These are phyloP conservation scores for Cutaneotrichosporon sp. DNA, from an alignment of 1,284 basidiomycete genomes.

Conservation along the genomic window DNA sequence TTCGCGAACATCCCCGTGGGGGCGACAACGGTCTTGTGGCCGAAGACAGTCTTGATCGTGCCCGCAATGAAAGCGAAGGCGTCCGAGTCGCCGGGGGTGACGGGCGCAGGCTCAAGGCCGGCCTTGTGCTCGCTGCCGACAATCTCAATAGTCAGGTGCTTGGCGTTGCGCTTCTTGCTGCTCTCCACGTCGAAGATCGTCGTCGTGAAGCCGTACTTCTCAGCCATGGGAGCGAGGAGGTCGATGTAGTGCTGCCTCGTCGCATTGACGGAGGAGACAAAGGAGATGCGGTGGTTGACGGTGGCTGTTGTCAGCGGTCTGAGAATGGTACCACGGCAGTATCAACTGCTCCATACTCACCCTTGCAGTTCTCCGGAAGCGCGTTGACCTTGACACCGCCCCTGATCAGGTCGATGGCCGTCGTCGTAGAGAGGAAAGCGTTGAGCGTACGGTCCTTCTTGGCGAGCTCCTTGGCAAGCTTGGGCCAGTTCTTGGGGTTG, in stretches of 20 bases:
- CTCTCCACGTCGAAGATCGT: conserved; percentile 27
- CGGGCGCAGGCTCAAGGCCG: conserved; percentile 51
- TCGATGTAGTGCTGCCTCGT: conserved; percentile 45
- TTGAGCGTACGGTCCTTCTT: conserved; percentile 29
- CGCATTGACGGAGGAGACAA: conserved; percentile 48
- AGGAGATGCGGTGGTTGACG: conserved; percentile 20
- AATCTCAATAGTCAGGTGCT: conserved; percentile 13
- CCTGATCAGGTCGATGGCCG: conserved; percentile 44
- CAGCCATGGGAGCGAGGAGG: conserved; percentile 45
- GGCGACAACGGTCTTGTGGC: conserved; percentile 48
- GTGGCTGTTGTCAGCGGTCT: conserved; percentile 8
- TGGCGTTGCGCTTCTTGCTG: conserved; percentile 1
- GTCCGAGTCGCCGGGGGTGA: conserved; percentile 44
- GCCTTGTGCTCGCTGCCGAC: conserved; percentile 7
- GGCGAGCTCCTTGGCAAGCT: conserved; percentile 46
- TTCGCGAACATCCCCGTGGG: conserved; percentile 52
- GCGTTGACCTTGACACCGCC: conserved; percentile 50
- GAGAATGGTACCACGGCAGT: no score
- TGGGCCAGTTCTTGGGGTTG: conserved; percentile 46
- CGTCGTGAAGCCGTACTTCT: conserved; percentile 45
- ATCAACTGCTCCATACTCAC: no score
- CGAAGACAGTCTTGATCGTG: conserved; percentile 47
- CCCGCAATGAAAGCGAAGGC: conserved; percentile 49
- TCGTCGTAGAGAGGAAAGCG: conserved; percentile 45
- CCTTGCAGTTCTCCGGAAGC: conserved; percentile 44